These are phyloP conservation scores for Kuraishia molischiana DNA, from an alignment of 805 yeast genomes.

Conservation along the genomic window DNA sequence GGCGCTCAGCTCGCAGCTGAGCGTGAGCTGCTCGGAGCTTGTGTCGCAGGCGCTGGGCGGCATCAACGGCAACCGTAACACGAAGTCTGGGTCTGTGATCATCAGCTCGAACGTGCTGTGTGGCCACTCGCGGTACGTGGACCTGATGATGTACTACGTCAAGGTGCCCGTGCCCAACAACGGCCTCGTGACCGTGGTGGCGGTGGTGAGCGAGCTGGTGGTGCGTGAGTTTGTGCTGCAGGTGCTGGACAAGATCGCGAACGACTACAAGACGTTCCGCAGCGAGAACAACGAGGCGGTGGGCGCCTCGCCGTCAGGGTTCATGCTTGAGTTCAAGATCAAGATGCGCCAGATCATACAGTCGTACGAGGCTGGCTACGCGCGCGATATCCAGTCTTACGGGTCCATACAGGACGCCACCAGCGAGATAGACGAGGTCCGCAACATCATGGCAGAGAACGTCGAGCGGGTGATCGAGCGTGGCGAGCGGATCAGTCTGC, in stretches of 20 bases:
- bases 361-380: slow-evolving; percentile 38
- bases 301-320: slow-evolving; percentile 2
- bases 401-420: slow-evolving; percentile 20
- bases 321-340: slow-evolving; percentile 41
- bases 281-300: slow-evolving; percentile 4
- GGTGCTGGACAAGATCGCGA: slow-evolving; percentile 38
- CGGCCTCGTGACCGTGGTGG: slow-evolving; percentile 42
- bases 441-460: slow-evolving; percentile 62
- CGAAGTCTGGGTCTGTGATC: slow-evolving; percentile 18
- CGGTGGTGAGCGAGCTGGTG: slow-evolving; percentile 33
- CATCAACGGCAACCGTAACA: slow-evolving; percentile 35
- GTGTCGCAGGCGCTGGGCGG: slow-evolving; percentile 44
- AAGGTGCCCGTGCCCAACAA: slow-evolving; percentile 31
- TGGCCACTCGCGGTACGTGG: slow-evolving; percentile 13
- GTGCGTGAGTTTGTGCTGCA: slow-evolving; percentile 35
- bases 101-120: slow-evolving; percentile 8
- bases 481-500: slow-evolving; percentile 63
- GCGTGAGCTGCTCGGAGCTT: slow-evolving; percentile 41
- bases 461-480: slow-evolving; percentile 63
- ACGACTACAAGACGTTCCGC: slow-evolving; percentile 34
- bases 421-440: slow-evolving; percentile 54
- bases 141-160: slow-evolving; percentile 33
- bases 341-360: slow-evolving; percentile 47
- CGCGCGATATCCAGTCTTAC: slow-evolving; percentile 23
- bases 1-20: slow-evolving; percentile 27